Evolutionary conservation across 2,329 filamentous ascomycete genomes (phyloP).

Genomic region (Cercospora janseana): DNA sequence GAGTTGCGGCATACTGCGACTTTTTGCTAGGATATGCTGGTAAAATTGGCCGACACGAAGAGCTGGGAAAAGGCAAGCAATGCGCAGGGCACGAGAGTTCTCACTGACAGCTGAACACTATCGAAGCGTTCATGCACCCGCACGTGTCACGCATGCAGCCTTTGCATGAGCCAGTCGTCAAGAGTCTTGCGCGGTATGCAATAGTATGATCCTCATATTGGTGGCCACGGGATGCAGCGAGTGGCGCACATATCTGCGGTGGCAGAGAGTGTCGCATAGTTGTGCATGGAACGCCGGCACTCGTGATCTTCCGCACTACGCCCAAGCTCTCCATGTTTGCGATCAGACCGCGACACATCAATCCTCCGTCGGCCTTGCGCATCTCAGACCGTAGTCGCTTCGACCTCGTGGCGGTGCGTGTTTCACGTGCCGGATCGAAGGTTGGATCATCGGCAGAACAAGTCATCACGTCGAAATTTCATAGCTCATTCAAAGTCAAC

Average conservation of each 20-base stretch:
- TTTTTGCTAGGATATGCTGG: conserved; percentile 18
- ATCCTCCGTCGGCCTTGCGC: background rate
- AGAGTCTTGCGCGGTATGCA: conserved; percentile 11
- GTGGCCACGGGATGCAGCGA: background rate
- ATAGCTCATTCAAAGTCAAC: too few species aligned
- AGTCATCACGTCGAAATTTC: conserved; percentile 1
- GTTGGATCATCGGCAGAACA: background rate
- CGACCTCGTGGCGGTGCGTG: conserved; percentile 11
- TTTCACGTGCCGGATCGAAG: conserved; percentile 8
- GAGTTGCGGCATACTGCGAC: conserved; percentile 4
- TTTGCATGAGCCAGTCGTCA: conserved; percentile 3
- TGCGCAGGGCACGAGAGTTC: background rate
- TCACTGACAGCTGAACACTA: conserved; percentile 8
- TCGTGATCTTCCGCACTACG: too few species aligned
- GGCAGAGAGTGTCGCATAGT: conserved; percentile 8
- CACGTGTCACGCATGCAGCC: conserved; percentile 17
- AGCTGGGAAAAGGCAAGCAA: background rate
- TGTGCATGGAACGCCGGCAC: too few species aligned
- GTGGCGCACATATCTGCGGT: conserved; percentile 1
- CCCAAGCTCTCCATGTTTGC: too few species aligned
- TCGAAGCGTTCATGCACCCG: conserved; percentile 7
- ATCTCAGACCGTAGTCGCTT: background rate
- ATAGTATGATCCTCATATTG: conserved; percentile 21
- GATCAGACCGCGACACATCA: too few species aligned
- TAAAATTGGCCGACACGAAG: conserved; percentile 2